Evolutionary conservation across 768 basidiomycete genomes (phyloP), one percentile per base, ranked within the genome.

Genomic region (Phaeotremella fagi): DNA sequence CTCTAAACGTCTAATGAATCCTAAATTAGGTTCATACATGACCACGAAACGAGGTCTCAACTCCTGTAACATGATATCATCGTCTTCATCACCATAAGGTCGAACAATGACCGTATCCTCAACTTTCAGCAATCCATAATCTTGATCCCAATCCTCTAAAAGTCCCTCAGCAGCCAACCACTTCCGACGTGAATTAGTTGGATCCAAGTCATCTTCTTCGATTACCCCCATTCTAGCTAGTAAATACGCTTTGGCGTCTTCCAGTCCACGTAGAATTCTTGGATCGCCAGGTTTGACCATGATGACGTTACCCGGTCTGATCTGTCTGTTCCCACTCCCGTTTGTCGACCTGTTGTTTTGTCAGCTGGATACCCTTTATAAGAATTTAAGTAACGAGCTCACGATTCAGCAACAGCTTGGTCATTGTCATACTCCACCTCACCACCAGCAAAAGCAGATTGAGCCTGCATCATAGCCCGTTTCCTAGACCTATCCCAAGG

Each of bases 21-120:
- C 87, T 70, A 90, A 85, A 63, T 84, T 87, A 2, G 94, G 91
- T 67, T 99, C 95, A 60, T 86, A 90, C 86, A 98, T 89, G 43
- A 98, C 83, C 48, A 99, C 85, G 68, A 91, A 98, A 57, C 85
- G 83, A 1, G 95, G 95, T 55, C 85, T 79, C 6, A 98, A 78
- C 70, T 99, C 94, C 36, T 83, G 80, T 27, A 99, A 78, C 45
- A 97, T 76, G 35, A 84, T 81, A 71, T 99, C 95, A 61, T 99
- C 95, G 2, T 86, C 82, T 68, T 98, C 95, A 42, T 91, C 91
- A 0, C 87, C 84, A 67, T 90, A 99, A 1, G 88, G 81, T 2
- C 92, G 82, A 26, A 99, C 81, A 36, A 98, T 73, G 20, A 98
- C 83, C 0, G 86, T 85, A 61, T 95, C 82, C 62, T 86, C 84